Base-by-base conservation (phyloP, 345 rosid species). In the Salix arbutifolia region DNA sequence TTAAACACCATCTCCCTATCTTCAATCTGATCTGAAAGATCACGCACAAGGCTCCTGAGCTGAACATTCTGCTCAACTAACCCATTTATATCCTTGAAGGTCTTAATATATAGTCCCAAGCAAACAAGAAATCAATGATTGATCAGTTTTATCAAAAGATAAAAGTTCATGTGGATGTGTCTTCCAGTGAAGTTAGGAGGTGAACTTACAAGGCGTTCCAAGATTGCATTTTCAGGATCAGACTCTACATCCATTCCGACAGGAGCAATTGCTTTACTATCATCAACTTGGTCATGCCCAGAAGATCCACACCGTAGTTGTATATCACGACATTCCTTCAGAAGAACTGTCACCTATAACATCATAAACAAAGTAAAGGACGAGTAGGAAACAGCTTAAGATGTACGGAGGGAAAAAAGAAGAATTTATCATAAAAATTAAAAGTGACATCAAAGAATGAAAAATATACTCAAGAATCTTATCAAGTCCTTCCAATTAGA, bases 21-120 rank as follows among this genome's bases (percentile, higher is more conserved):
- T 71, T 86, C 91, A 72, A 91, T 87, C 86, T 91, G 96, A 65
- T 90, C 88, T 69, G 97, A 89, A 76, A 93, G 94, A 84, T 84
- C 84, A 46, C 96, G 93, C 26, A 89, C 96, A 76, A 95, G 96
- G 81, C 85, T 93, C 83, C 98, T 89, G 76, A 95, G 96, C 77
- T 95, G 90, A 69, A 89, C 97, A 88, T 95, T 95, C 87, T 90
- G 98, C 88, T 91, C 99, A 75, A 95, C 97, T 74, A 95, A 84
- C 79, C 98, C 98, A 79, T 89, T 91, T 85, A 95, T 93, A 79
- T 95, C 97, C 90, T 86, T 91, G 85, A 91, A 95, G 65, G 91
- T 95, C 83, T 28, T 33, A 11, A 66, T 14, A 60, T 12, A 66
- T 5, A 13, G 26, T 13, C 33, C 67, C 17, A 64, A 64, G 38